phyloP scores from a whole-genome alignment of 2,329 filamentous ascomycete genomes.

The Neocatenulostroma microsporum region DNA sequence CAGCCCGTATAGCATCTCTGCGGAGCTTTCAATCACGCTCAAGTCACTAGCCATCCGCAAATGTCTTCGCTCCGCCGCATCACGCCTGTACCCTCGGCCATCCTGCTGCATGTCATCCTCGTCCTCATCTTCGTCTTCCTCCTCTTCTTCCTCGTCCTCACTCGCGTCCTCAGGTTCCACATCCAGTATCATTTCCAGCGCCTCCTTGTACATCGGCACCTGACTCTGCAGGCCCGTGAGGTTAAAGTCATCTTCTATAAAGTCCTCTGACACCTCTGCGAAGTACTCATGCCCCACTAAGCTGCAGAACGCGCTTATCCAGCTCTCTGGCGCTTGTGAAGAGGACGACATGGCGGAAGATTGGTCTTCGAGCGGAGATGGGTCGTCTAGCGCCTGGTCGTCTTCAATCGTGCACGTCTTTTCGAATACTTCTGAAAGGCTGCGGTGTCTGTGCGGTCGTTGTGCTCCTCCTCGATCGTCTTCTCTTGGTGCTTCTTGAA shows the following conservation, averaged over 20 bases:
- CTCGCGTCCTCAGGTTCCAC: slow-evolving; percentile 93
- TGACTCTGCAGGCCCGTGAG: slow-evolving; percentile 89
- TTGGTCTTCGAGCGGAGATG: not conserved
- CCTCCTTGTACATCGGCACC: slow-evolving; percentile 98
- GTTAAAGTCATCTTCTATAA: slow-evolving; percentile 99
- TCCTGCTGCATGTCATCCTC: slow-evolving; percentile 26
- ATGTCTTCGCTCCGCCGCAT: slow-evolving; percentile 63
- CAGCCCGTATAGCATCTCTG: slow-evolving; percentile 95
- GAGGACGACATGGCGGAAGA: slow-evolving; percentile 46
- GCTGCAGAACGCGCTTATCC: slow-evolving; percentile 96
- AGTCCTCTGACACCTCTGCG: slow-evolving; percentile 96
- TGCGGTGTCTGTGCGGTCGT: slow-evolving; percentile 5
- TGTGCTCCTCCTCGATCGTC: not conserved
- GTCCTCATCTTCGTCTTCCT: slow-evolving; percentile 52
- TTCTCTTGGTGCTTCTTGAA: not conserved
- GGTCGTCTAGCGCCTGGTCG: slow-evolving; percentile 14
- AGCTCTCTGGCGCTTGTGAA: slow-evolving; percentile 66
- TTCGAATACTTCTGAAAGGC: slow-evolving; percentile 23
- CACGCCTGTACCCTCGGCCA: slow-evolving; percentile 25
- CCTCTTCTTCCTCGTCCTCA: slow-evolving; percentile 69
- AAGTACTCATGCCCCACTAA: slow-evolving; percentile 97
- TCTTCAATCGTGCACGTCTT: slow-evolving; percentile 23
- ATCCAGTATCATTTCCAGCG: slow-evolving; percentile 97
- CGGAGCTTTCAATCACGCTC: slow-evolving; percentile 91
- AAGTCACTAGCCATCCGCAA: slow-evolving; percentile 84